Percentiles rank a stretch among this genome's conserved stretches.
phyloP scores from a whole-genome alignment of 2,329 filamentous ascomycete species.

The Aspergillus quadricinctus region DNA sequence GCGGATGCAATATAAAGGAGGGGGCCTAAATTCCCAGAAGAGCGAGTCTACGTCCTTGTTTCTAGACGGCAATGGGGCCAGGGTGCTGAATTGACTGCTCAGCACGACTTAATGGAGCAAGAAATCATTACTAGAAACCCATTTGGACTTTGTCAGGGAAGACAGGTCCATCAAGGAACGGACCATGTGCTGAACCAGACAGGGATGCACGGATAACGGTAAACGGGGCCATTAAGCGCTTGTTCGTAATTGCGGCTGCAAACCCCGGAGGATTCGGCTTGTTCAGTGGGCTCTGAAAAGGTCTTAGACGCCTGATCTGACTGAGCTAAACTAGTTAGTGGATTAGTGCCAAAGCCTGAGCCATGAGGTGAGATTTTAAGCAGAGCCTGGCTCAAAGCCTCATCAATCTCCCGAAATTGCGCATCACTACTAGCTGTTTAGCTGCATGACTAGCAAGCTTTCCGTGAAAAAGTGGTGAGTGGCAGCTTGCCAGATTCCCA shows the following conservation, averaged over 20 bases:
- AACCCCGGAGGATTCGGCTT: conserved; percentile 9
- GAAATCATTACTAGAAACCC: not conserved
- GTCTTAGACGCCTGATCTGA: not conserved
- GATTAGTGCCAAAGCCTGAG: not conserved
- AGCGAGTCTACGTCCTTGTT: not conserved
- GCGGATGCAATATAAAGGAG: not conserved
- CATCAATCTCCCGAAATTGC: not conserved
- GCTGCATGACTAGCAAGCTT: not conserved
- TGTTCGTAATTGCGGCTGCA: conserved; percentile 16
- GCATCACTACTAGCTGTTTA: not conserved
- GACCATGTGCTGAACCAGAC: not conserved
- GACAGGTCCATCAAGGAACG: not conserved
- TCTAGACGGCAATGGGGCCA: conserved; percentile 1
- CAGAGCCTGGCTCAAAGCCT: not conserved
- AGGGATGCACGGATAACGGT: conserved; percentile 1
- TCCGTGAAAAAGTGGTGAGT: not conserved
- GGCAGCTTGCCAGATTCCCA: not conserved
- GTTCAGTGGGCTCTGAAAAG: not conserved
- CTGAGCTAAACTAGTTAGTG: not conserved
- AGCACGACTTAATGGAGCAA: not conserved
- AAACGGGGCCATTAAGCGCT: conserved; percentile 15
- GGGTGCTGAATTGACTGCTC: not conserved
- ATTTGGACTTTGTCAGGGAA: not conserved
- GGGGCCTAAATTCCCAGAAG: conserved; percentile 6
- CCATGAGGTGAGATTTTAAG: not conserved